These are phyloP conservation scores for Irpex rosettiformis DNA, from an alignment of 1,284 basidiomycete species.

Conservation along the genomic window DNA sequence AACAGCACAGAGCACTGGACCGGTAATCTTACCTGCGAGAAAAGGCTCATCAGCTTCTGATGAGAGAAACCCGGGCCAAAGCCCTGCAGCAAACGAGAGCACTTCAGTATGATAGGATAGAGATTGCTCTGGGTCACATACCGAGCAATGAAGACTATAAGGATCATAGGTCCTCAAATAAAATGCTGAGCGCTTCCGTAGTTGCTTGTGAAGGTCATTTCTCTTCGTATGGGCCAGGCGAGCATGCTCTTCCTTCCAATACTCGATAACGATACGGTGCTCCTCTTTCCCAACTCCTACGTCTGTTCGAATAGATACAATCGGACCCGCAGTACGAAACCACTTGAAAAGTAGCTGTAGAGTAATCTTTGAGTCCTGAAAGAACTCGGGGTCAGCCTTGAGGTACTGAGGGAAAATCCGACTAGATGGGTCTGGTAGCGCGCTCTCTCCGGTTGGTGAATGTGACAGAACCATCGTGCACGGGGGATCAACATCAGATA, in stretches of 20 bases:
- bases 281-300: background rate
- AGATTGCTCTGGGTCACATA: background rate
- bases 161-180: conserved; percentile 4
- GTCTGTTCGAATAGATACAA: conserved; percentile 3
- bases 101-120: background rate
- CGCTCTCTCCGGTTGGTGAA: background rate
- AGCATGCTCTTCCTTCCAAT: conserved; percentile 7
- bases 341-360: conserved; percentile 3
- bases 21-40: no score
- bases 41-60: no score
- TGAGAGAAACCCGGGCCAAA: no score
- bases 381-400: no score
- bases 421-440: no score
- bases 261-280: conserved; percentile 1
- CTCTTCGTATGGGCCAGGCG: background rate
- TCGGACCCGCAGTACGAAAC: conserved; percentile 7
- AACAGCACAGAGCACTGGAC: no score
- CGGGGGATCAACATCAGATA: background rate
- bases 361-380: no score
- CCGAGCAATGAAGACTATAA: conserved; percentile 3
- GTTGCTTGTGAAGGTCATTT: background rate
- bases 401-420: no score
- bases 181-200: background rate
- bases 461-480: conserved; percentile 2
- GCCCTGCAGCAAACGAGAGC: background rate